Conservation (phyloP, 2,329 filamentous ascomycete species). For the Ophiocordyceps polyrhachis-furcata region DNA sequence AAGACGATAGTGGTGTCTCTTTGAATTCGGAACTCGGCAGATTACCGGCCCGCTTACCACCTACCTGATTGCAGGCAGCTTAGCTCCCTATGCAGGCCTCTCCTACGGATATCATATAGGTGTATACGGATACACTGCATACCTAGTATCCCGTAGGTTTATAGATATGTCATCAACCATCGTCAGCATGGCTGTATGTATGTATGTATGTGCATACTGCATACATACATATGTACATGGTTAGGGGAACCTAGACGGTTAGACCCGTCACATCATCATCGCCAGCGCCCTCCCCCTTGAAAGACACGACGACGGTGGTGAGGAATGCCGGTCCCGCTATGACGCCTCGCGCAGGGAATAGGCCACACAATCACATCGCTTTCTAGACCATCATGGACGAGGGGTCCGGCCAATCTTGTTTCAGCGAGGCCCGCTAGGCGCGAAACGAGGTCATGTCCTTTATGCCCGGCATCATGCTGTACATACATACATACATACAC, state of each 20-base stretch:
- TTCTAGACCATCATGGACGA: neutral
- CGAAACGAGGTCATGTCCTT: neutral
- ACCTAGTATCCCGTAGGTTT: too few species aligned
- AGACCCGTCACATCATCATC: too few species aligned
- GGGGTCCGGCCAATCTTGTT: neutral
- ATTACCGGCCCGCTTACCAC: neutral
- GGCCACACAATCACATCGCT: neutral
- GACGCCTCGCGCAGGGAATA: neutral
- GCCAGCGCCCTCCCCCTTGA: neutral
- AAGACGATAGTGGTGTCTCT: neutral
- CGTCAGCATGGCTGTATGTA: too few species aligned
- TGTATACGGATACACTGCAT: too few species aligned
- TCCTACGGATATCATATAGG: too few species aligned
- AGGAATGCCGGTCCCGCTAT: neutral
- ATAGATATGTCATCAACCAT: too few species aligned
- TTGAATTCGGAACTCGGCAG: neutral
- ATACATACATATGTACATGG: neutral
- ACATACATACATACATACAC: too few species aligned
- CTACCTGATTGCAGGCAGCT: too few species aligned
- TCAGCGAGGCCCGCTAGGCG: neutral
- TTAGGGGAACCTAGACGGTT: neutral
- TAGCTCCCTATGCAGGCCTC: too few species aligned
- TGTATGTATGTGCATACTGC: too few species aligned
- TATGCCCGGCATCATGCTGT: neutral
- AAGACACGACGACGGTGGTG: neutral